Percentiles rank a stretch among this genome's conserved stretches.
Conservation (phyloP, 768 basidiomycete genomes). For the Hericium alpestre region DNA sequence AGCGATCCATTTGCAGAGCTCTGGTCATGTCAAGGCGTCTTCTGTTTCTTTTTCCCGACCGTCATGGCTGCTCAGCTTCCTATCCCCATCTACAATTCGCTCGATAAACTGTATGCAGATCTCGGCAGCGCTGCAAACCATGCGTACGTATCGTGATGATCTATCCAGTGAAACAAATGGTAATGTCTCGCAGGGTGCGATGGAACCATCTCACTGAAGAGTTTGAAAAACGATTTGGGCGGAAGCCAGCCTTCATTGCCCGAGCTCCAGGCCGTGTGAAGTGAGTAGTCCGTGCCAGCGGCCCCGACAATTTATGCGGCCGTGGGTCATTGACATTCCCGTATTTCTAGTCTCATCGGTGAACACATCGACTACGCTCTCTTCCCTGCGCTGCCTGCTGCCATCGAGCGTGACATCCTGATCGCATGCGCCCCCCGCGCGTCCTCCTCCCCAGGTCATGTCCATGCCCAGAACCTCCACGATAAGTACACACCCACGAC, state of each 20-base stretch:
- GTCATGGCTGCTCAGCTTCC: slow-evolving; percentile 46
- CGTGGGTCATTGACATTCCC: not conserved
- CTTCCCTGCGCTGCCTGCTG: slow-evolving; percentile 79
- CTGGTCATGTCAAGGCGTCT: too few species aligned
- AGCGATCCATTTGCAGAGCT: too few species aligned
- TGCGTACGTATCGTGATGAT: slow-evolving; percentile 5
- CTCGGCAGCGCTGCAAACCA: slow-evolving; percentile 35
- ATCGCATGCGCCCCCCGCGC: slow-evolving; percentile 54
- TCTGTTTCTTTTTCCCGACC: not conserved
- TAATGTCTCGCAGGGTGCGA: slow-evolving; percentile 25
- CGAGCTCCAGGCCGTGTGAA: slow-evolving; percentile 78
- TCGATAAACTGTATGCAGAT: slow-evolving; percentile 45
- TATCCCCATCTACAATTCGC: slow-evolving; percentile 51
- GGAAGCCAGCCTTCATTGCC: slow-evolving; percentile 57
- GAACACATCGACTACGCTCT: slow-evolving; percentile 81
- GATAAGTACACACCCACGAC: slow-evolving; percentile 45
- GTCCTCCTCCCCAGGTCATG: slow-evolving; percentile 35
- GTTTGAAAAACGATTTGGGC: slow-evolving; percentile 55
- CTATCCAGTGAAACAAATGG: not conserved
- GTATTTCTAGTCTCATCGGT: slow-evolving; percentile 29
- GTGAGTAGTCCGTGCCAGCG: slow-evolving; percentile 25
- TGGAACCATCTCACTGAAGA: slow-evolving; percentile 54
- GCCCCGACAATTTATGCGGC: slow-evolving; percentile 18
- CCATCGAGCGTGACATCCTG: slow-evolving; percentile 74
- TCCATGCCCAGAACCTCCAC: slow-evolving; percentile 53